Evolutionary conservation across 2,329 filamentous ascomycete genomes (phyloP), one percentile per base, ranked within the genome.

Genomic region (Neodidymelliopsis sp.): DNA sequence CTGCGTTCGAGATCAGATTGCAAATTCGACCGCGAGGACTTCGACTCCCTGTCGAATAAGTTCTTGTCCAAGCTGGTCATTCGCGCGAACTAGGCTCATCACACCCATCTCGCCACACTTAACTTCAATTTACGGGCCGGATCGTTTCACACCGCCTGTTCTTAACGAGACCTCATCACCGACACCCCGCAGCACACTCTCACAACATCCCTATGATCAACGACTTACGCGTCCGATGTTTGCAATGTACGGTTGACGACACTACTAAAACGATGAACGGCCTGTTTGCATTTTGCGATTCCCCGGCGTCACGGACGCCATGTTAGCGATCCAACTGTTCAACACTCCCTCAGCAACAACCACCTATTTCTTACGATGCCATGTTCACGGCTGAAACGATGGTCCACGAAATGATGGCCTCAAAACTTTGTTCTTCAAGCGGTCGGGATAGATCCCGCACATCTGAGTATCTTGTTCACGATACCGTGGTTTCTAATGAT

Each of bases 21-120:
- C 66, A 90, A 88, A 75, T 97, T 96, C 74, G 89, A 96, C 78
- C 86, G 90, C 63, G 84, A 88, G 65, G 90, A 97, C 78, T 97
- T 97, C 71, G 93, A 97, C 79, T 94, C 87, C 53, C 77, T 97
- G 70, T 96, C 92, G 42, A 97, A 96, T 81, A 97, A 97, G 80
- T 97, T 97, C 80, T 79, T 97, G 62, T 95, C 92, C 27, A 95
- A 95, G 77, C 84, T 97, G 68, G 92, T 97, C 72, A 96, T 97
- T 74, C 91, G 93, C 65, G 90, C 93, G 67, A 96, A 95, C 79
- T 96, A 81, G 55, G 36, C 33, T 35, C 13, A 34, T 37, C 18
- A 9, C 13, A 25, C 24, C 44, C 51, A 37, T 40, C 37, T 39
- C 30, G 31, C 56, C 47, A 31, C 22, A 54, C 34, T 22, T 55